A percentile compares a stretch with the other conserved stretches of the same genome.
Evolutionary conservation across 306 rosid genomes (phyloP).

Genomic region (Corylus heterophylla): DNA sequence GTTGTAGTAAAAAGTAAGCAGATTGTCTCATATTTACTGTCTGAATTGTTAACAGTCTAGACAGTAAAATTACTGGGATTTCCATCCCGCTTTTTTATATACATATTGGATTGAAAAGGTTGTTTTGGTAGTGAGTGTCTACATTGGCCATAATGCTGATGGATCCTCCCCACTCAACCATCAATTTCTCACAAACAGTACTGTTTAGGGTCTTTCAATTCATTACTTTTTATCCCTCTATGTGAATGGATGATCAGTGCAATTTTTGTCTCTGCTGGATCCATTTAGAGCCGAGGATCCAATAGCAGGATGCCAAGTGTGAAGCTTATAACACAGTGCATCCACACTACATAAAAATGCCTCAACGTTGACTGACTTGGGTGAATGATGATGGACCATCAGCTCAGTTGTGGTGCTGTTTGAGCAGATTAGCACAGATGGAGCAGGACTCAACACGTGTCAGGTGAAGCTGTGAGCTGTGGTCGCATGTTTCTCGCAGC

Average conservation of each 20-base stretch:
- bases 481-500: constrained; percentile 17
- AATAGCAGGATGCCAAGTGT: background rate
- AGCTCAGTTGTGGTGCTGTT: constrained; percentile 10
- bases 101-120: background rate
- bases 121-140: background rate
- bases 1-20: too few species aligned
- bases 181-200: background rate
- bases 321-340: background rate
- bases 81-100: background rate
- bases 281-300: background rate
- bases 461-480: constrained; percentile 6
- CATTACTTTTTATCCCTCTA: background rate
- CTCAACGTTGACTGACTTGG: constrained; percentile 10
- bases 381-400: background rate
- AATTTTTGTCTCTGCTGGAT: background rate
- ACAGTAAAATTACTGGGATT: too few species aligned
- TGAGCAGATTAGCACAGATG: constrained; percentile 1
- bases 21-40: too few species aligned
- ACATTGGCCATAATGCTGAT: background rate
- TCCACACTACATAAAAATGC: background rate
- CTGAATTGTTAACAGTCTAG: too few species aligned
- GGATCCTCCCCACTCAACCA: background rate
- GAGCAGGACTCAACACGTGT: constrained; percentile 1
- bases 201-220: background rate
- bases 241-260: background rate